Evolutionary conservation across 208 protist species (phyloP).

Genomic region (Trypanosoma avium): DNA sequence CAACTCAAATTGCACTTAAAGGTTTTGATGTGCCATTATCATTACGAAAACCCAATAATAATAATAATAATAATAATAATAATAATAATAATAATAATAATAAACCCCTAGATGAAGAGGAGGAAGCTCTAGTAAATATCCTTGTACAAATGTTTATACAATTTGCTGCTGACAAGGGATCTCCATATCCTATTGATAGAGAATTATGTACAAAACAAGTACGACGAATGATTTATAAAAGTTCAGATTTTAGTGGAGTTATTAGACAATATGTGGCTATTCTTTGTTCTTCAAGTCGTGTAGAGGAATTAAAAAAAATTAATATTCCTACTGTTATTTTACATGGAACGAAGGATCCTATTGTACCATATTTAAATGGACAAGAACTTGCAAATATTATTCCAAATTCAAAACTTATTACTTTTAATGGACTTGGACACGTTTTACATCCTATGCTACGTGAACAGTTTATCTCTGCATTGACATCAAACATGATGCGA

Average conservation of each 20-base stretch:
- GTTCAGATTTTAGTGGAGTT: slow-evolving; percentile 42
- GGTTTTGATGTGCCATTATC: slow-evolving; percentile 12
- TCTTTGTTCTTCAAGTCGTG: slow-evolving; percentile 42
- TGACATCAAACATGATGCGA: slow-evolving; percentile 18
- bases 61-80: too few species aligned
- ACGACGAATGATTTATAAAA: slow-evolving; percentile 42
- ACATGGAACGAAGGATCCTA: slow-evolving; percentile 58
- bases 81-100: slow-evolving; percentile 33
- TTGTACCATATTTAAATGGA: slow-evolving; percentile 56
- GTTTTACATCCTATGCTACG: slow-evolving; percentile 37
- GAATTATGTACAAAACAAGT: slow-evolving; percentile 28
- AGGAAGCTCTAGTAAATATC: slow-evolving; percentile 30
- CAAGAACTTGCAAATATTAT: slow-evolving; percentile 41
- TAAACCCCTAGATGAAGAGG: slow-evolving; percentile 23
- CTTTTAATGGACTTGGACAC: slow-evolving; percentile 67
- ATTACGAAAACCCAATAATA: slow-evolving; percentile 1
- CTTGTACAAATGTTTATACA: slow-evolving; percentile 40
- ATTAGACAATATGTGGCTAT: slow-evolving; percentile 59
- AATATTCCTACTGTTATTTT: slow-evolving; percentile 72
- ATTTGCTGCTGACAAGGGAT: slow-evolving; percentile 28
- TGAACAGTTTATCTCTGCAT: slow-evolving; percentile 3
- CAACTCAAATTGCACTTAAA: slow-evolving; percentile 34
- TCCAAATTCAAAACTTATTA: slow-evolving; percentile 33
- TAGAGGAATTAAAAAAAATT: slow-evolving; percentile 23
- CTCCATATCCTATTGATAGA: slow-evolving; percentile 43